Conservation (phyloP, 805 yeast genomes). For the Blastobotrys americana region DNA sequence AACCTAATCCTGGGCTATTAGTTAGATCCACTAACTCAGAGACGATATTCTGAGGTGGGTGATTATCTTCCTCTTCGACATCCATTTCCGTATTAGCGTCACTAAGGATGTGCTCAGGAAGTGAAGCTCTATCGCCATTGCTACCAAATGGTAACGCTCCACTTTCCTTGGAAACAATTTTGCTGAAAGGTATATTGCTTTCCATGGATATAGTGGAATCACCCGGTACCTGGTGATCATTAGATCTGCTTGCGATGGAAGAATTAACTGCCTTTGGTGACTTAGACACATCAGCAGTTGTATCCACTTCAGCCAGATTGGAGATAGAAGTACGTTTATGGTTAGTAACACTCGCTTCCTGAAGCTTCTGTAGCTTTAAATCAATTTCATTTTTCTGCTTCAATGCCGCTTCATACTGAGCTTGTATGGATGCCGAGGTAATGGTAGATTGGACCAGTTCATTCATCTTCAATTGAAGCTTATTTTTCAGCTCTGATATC, state of each 20-base stretch:
- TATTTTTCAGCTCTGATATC: conserved; percentile 12
- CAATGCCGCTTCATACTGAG: conserved; percentile 2
- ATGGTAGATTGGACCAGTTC: conserved; percentile 1
- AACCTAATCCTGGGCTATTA: too few relatives aligned
- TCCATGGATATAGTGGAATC: too few relatives aligned
- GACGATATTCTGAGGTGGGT: too few relatives aligned
- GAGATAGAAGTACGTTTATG: not conserved
- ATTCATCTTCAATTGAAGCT: conserved; percentile 11
- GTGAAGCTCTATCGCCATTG: too few relatives aligned
- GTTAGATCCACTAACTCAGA: too few relatives aligned
- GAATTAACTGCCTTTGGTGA: not conserved
- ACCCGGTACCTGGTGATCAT: not conserved
- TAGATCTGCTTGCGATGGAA: not conserved
- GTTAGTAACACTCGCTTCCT: not conserved
- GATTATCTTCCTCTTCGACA: too few relatives aligned
- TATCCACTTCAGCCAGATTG: not conserved
- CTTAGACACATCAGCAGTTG: not conserved
- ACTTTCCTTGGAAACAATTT: too few relatives aligned
- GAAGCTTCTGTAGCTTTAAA: not conserved
- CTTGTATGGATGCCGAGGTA: conserved; percentile 1
- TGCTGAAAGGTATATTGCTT: too few relatives aligned
- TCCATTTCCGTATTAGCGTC: too few relatives aligned
- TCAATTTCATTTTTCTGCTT: not conserved
- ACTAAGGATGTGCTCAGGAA: too few relatives aligned
- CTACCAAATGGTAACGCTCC: too few relatives aligned